phyloP scores from a whole-genome alignment of 257 asterid genomes.

The Solanum appendiculatum region DNA sequence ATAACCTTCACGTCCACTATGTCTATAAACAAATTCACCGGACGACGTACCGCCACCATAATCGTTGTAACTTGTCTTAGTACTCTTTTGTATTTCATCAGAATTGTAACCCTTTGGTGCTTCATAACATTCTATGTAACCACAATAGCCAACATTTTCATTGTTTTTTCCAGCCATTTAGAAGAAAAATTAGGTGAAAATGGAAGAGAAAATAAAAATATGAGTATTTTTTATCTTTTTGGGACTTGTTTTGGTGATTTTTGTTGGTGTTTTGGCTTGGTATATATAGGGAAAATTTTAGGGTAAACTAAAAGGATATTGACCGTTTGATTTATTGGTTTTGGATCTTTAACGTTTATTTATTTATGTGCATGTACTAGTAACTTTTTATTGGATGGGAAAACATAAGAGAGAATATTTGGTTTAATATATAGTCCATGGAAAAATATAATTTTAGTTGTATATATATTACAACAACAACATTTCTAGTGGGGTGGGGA shows the following conservation, averaged over 20 bases:
- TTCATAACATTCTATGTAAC: too few relatives aligned
- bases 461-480: too few relatives aligned
- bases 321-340: too few relatives aligned
- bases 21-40: neutral
- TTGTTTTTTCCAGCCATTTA: neutral
- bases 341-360: too few relatives aligned
- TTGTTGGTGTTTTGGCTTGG: neutral
- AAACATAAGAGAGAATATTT: too few relatives aligned
- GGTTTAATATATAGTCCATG: too few relatives aligned
- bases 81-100: neutral
- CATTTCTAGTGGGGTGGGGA: too few relatives aligned
- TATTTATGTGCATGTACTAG: too few relatives aligned
- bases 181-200: neutral
- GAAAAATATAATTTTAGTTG: too few relatives aligned
- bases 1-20: slow-evolving; percentile 1
- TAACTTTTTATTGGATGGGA: too few relatives aligned
- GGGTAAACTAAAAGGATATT: neutral
- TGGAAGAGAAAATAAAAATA: neutral
- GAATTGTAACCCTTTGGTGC: neutral
- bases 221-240: neutral
- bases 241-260: neutral
- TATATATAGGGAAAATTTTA: neutral
- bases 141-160: neutral
- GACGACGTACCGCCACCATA: slow-evolving; percentile 2
- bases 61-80: neutral